Evolutionary conservation across 108 stramenopile genomes (phyloP), one percentile per base, ranked within the genome.

Genomic region (Cyclotella choctawhatcheeana): DNA sequence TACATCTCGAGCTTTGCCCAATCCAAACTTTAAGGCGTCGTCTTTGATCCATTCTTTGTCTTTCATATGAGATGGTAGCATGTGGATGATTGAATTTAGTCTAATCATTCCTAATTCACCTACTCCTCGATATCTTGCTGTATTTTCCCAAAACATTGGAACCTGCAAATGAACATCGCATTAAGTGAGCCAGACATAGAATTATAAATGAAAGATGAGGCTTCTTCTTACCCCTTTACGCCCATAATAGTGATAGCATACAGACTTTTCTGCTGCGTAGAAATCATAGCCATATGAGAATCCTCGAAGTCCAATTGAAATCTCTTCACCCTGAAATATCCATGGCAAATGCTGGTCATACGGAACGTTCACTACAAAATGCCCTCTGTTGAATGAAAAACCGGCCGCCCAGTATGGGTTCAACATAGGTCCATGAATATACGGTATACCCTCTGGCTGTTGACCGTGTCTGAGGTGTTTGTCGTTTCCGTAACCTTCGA

Each of bases 381-480:
- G 94, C 17, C 93, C 92, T 16, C 93, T 79, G 14, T 89, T 82
- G 83, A 98, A 98, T 30, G 86, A 89, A 71, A 97, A 95, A 2
- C 97, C 97, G 8, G 96, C 95, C 5, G 97, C 97, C 93, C 95
- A 98, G 74, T 93, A 97, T 2, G 95, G 96, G 34, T 96, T 81
- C n/a, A 90, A 73, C 26, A 88, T 85, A 10, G 96, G 96, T 53
- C 61, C 75, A 40, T 73, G 76, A 60, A 73, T 67, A 32, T 60
- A 67, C 44, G 90, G 85, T 10, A 53, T 30, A 5, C 90, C 93
- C 73, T 94, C 93, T 0, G 93, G 93, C 70, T 94, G 93, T 58
- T 94, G 93, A 18, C 90, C 93, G 40, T 94, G 90, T 25, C 93
- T 84, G 52, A 94, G 73, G 72, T 92, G 88, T 59, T 74, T 85